A percentile compares a stretch with the other conserved stretches of the same genome.
phyloP scores from a whole-genome alignment of 2,329 filamentous ascomycete genomes.

The Botryosphaeria dothidea region DNA sequence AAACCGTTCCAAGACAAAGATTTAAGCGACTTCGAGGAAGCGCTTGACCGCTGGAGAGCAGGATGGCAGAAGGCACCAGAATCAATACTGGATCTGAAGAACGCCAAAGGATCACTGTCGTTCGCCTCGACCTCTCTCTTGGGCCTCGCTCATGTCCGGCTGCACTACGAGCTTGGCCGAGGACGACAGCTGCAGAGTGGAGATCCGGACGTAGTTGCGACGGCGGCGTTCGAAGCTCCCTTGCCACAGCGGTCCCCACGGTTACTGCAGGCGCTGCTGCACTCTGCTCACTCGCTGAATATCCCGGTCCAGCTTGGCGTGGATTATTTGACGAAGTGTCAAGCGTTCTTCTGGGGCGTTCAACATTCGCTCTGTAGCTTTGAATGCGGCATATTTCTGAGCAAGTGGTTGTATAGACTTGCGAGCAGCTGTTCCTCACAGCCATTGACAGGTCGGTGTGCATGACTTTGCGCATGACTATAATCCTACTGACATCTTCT shows the following conservation, averaged over 20 bases:
- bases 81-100: neutral
- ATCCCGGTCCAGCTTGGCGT: conserved; percentile 11
- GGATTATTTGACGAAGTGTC: conserved; percentile 1
- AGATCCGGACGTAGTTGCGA: neutral
- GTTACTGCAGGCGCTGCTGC: neutral
- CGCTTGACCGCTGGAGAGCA: conserved; percentile 1
- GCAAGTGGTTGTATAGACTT: conserved; percentile 1
- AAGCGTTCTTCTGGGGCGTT: conserved; percentile 6
- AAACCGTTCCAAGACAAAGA: conserved; percentile 3
- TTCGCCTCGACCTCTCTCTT: conserved; percentile 3
- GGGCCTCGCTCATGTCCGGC: neutral
- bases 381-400: conserved; percentile 4
- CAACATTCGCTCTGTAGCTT: neutral
- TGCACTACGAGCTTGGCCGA: neutral
- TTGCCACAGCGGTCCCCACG: neutral
- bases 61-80: conserved; percentile 4
- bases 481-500: neutral
- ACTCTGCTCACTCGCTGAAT: conserved; percentile 4
- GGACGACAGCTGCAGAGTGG: conserved; percentile 15
- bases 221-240: neutral
- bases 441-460: conserved; percentile 10
- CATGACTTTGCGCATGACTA: neutral
- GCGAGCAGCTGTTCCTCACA: neutral
- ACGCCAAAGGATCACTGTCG: neutral
- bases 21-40: neutral